Evolutionary conservation across 192 early-diverging fungal species (phyloP).

Genomic region (Podila verticillata): DNA sequence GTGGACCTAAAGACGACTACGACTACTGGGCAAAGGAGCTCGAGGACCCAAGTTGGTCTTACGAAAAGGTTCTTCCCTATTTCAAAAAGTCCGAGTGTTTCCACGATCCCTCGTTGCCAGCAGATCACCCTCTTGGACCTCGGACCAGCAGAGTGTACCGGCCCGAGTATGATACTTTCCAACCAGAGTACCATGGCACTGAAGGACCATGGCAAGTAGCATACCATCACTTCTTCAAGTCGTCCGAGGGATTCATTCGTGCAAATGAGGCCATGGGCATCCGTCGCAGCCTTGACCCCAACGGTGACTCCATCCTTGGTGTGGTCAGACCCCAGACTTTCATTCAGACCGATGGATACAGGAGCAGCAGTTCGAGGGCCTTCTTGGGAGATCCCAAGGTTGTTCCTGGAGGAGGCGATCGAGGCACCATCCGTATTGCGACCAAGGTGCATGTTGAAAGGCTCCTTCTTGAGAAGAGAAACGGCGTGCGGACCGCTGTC

Average conservation of each 20-base stretch:
- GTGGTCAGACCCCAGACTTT: conserved; percentile 10
- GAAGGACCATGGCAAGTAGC: conserved; percentile 26
- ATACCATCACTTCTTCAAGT: conserved; percentile 3
- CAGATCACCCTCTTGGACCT: not conserved
- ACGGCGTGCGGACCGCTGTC: conserved; percentile 12
- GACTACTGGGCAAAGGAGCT: conserved; percentile 10
- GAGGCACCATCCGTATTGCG: conserved; percentile 21
- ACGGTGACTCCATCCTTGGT: conserved; percentile 10
- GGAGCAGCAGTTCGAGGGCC: conserved; percentile 12
- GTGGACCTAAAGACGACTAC: conserved; percentile 12
- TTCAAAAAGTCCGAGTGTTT: conserved; percentile 29
- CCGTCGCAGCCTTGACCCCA: not conserved
- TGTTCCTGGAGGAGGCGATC: conserved; percentile 18
- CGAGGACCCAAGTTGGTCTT: conserved; percentile 42
- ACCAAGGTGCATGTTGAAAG: conserved; percentile 3
- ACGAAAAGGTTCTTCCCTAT: conserved; percentile 17
- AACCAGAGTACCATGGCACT: conserved; percentile 21
- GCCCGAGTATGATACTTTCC: conserved; percentile 14
- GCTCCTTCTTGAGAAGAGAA: conserved; percentile 3
- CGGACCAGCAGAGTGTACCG: not conserved
- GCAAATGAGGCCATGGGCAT: conserved; percentile 7
- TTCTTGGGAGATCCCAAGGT: conserved; percentile 17
- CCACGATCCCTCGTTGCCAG: not conserved
- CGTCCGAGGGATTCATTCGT: conserved; percentile 21
- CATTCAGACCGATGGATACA: not conserved